Base-by-base conservation (phyloP, 306 rosid species). In the Spatholobus suberectus region DNA sequence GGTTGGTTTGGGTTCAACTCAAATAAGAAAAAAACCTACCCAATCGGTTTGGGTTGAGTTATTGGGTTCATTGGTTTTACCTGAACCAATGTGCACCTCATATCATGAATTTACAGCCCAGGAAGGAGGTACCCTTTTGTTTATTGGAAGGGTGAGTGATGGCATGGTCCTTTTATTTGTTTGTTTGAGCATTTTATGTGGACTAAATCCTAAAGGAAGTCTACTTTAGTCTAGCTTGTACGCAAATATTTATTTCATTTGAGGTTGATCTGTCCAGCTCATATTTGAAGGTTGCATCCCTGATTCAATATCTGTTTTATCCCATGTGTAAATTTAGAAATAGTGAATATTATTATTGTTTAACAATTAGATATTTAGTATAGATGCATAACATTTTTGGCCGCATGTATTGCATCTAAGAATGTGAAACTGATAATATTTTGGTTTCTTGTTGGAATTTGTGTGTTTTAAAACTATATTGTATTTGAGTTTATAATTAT, bases 391-490 rank as follows among this genome's bases (percentile, higher is more conserved):
- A 37, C 20, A 0, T 47, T 35, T 83, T n/a, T 70, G 51, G 69
- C 34, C 18, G 20, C 7, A 8, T 20, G 8, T 10, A 4, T 10
- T 46, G 40, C 51, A 11, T 44, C 52, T 54, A 34, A 62, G 41
- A 55, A 27, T 70, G 75, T 52, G 59, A 63, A 77, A 77, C 51
- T 2, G 1, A 41, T n/a, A 44, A 61, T 77, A 20, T 73, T 20
- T 20, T 82, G 43, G 37, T 46, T 73, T 74, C 37, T 20, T 14
- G 32, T 20, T 8, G 76, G 72, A 47, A 58, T 59, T 73, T 41
- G 23, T 65, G 6, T 13, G 43, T n/a, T 29, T 65, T 57, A 47
- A 23, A 76, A 43, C 43, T 44, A 44, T 52, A 66, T 17, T 82
- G 5, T 63, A 14, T 46, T 51, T 68, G 40, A 14, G 72, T 70